Evolutionary conservation across 352 stramenopile species (phyloP).

Genomic region (Halophytophthora polymorphica): DNA sequence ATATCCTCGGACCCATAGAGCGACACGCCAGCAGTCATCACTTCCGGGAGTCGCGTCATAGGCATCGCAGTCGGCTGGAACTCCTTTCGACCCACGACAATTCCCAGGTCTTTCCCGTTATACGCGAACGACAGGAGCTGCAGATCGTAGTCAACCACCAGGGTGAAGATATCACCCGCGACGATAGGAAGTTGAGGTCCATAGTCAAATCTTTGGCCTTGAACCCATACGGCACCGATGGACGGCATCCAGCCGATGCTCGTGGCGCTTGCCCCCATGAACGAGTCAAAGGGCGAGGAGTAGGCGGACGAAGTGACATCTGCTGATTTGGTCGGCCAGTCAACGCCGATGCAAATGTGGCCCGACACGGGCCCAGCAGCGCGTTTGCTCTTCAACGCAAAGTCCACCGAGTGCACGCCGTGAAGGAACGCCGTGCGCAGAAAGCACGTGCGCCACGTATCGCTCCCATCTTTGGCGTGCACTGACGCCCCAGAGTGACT

Average conservation of each 20-base stretch:
- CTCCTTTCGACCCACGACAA: slow-evolving; percentile 46
- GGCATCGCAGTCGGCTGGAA: slow-evolving; percentile 33
- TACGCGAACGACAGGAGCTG: slow-evolving; percentile 69
- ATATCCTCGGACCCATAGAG: slow-evolving; percentile 70
- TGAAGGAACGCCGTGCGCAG: slow-evolving; percentile 57
- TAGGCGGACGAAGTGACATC: slow-evolving; percentile 2
- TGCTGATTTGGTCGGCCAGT: slow-evolving; percentile 36
- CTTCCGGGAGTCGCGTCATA: slow-evolving; percentile 29
- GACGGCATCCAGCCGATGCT: slow-evolving; percentile 87
- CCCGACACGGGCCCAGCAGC: slow-evolving; percentile 58
- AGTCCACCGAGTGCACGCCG: slow-evolving; percentile 76
- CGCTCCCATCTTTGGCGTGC: slow-evolving; percentile 46
- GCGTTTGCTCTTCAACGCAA: slow-evolving; percentile 69
- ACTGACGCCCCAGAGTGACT: slow-evolving; percentile 73
- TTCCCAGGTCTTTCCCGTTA: slow-evolving; percentile 57
- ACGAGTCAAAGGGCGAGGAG: slow-evolving; percentile 27
- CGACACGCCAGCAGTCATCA: slow-evolving; percentile 56
- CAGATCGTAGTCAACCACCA: slow-evolving; percentile 74
- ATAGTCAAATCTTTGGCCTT: slow-evolving; percentile 54
- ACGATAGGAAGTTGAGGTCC: slow-evolving; percentile 38
- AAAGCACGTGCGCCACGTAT: slow-evolving; percentile 66
- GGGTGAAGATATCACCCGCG: slow-evolving; percentile 68
- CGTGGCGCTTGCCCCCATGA: slow-evolving; percentile 41
- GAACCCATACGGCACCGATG: slow-evolving; percentile 70
- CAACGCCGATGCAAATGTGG: slow-evolving; percentile 73